Conservation (phyloP, 2,329 filamentous ascomycete species). For the Pyricularia pennisetigena region DNA sequence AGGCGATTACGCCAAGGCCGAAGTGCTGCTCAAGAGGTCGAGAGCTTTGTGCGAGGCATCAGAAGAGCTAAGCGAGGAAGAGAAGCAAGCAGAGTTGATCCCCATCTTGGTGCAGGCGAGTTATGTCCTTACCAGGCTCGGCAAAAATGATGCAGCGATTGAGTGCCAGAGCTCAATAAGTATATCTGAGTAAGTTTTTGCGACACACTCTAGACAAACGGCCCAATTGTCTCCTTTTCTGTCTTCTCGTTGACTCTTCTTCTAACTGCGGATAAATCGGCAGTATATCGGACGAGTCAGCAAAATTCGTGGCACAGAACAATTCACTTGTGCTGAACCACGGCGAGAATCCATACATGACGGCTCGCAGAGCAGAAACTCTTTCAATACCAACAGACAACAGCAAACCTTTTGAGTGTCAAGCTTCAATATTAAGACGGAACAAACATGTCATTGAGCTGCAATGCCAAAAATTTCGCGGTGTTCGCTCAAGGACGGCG, state of each 20-base stretch:
- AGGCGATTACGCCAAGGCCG: constrained; percentile 54
- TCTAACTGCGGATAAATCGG: not conserved
- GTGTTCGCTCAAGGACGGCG: constrained; percentile 41
- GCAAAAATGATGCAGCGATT: constrained; percentile 55
- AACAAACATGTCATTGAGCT: constrained; percentile 58
- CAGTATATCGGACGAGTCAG: constrained; percentile 58
- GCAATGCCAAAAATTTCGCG: constrained; percentile 56
- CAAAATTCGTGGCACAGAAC: constrained; percentile 55
- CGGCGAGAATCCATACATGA: constrained; percentile 54
- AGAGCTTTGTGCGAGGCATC: constrained; percentile 61
- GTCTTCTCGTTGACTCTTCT: not conserved
- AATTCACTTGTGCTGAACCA: constrained; percentile 40
- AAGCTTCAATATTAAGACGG: constrained; percentile 48
- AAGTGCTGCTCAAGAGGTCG: constrained; percentile 59
- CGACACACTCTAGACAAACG: not conserved
- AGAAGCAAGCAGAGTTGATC: constrained; percentile 64
- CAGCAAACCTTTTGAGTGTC: constrained; percentile 64
- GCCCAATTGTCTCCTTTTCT: not conserved
- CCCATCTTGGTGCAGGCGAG: constrained; percentile 70
- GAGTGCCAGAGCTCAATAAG: constrained; percentile 52
- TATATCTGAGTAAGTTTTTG: constrained; percentile 44
- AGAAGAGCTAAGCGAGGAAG: constrained; percentile 63
- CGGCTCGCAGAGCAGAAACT: constrained; percentile 50
- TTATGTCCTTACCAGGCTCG: constrained; percentile 59
- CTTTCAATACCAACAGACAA: constrained; percentile 38